A percentile compares a stretch with the other conserved stretches of the same genome.
Conservation (phyloP, 2,329 filamentous ascomycete species). For the Nigrospora oryzae region DNA sequence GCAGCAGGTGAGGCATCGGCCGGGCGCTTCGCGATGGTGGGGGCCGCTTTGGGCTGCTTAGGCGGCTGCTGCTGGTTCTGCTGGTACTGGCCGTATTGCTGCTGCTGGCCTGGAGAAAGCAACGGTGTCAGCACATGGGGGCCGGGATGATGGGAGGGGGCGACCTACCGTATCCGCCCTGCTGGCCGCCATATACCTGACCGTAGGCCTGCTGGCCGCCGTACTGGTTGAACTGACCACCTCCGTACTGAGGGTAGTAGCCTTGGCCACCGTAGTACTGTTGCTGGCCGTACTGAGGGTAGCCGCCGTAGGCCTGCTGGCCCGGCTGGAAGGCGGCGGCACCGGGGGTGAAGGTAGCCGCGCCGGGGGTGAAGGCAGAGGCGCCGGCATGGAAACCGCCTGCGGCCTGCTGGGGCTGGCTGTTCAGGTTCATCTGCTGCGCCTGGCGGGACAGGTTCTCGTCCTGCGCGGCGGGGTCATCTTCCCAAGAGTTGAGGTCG, state of each 20-base stretch:
- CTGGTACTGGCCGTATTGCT: slow-evolving; percentile 46
- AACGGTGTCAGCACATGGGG: slow-evolving; percentile 7
- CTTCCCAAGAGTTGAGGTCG: slow-evolving; percentile 91
- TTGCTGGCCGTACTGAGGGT: not conserved
- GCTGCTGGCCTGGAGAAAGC: slow-evolving; percentile 34
- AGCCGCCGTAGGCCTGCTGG: slow-evolving; percentile 44
- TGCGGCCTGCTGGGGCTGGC: slow-evolving; percentile 30
- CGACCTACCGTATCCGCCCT: slow-evolving; percentile 27
- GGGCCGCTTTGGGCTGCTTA: slow-evolving; percentile 26
- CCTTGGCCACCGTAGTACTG: slow-evolving; percentile 47
- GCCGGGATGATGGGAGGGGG: slow-evolving; percentile 1
- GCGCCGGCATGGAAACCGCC: slow-evolving; percentile 38
- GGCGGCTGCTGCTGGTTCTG: slow-evolving; percentile 32
- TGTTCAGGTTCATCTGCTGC: slow-evolving; percentile 65
- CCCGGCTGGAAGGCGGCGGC: slow-evolving; percentile 57
- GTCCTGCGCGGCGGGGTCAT: slow-evolving; percentile 71
- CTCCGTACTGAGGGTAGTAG: slow-evolving; percentile 44
- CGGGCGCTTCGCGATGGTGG: slow-evolving; percentile 57
- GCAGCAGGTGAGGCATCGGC: slow-evolving; percentile 33
- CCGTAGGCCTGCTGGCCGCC: slow-evolving; percentile 41
- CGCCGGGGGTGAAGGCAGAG: slow-evolving; percentile 55
- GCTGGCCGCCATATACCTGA: slow-evolving; percentile 34
- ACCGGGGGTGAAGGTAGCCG: slow-evolving; percentile 53
- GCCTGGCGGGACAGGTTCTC: slow-evolving; percentile 71
- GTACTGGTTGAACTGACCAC: slow-evolving; percentile 47